Evolutionary conservation across 768 basidiomycete genomes (phyloP).

Genomic region (Podaxis carcinomalis): DNA sequence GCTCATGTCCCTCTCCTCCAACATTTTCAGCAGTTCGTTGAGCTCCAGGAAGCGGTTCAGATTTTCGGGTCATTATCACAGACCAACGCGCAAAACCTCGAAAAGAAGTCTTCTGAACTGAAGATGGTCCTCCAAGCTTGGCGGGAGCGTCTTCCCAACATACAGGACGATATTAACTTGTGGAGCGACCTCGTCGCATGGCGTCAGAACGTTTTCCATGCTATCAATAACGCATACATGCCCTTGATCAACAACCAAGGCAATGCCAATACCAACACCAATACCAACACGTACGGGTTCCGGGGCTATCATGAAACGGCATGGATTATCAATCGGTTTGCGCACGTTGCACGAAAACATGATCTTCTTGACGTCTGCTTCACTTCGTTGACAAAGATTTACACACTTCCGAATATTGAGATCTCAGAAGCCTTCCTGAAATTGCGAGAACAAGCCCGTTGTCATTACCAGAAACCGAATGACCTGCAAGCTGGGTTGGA

Average conservation of each 20-base stretch:
- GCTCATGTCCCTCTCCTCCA: constrained; percentile 94
- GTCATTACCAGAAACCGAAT: constrained; percentile 93
- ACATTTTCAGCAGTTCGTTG: constrained; percentile 98
- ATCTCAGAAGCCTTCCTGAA: constrained; percentile 99
- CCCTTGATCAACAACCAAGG: constrained; percentile 74
- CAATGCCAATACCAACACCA: constrained; percentile 46
- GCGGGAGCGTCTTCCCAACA: constrained; percentile 94
- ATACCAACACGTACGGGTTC: constrained; percentile 82
- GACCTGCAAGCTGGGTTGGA: constrained; percentile 93
- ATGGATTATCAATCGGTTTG: constrained; percentile 99
- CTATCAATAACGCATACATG: constrained; percentile 94
- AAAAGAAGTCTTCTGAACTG: constrained; percentile 91
- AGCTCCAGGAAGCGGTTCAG: constrained; percentile 91
- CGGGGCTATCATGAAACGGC: constrained; percentile 98
- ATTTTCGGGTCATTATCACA: constrained; percentile 88
- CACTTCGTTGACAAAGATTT: constrained; percentile 92
- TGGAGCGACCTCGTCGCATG: constrained; percentile 99
- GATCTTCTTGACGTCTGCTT: constrained; percentile 95
- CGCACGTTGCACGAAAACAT: constrained; percentile 97
- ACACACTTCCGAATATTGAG: constrained; percentile 98
- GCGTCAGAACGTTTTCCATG: constrained; percentile 97
- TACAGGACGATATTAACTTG: constrained; percentile 95
- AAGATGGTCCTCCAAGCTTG: constrained; percentile 96
- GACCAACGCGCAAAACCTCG: constrained; percentile 85
- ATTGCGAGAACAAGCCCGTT: constrained; percentile 95